Conservation (phyloP, 2,329 filamentous ascomycete genomes). For the Pseudogymnoascus sp. region DNA sequence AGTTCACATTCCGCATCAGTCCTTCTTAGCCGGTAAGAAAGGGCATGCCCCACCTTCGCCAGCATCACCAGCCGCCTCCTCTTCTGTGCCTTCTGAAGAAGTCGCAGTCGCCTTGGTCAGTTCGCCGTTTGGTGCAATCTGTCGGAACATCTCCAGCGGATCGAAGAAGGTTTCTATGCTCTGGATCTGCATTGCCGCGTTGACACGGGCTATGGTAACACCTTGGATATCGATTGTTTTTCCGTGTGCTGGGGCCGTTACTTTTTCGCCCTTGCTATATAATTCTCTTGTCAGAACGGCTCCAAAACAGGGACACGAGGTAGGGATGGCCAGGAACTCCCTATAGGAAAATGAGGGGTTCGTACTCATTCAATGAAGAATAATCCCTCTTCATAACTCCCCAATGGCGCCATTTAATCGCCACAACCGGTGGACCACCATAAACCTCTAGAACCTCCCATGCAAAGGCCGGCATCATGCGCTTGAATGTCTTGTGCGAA, state of each 20-base stretch:
- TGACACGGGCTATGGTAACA: slow-evolving; percentile 52
- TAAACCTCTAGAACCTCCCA: slow-evolving; percentile 66
- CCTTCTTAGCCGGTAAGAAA: background rate
- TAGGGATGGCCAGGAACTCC: background rate
- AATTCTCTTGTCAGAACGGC: slow-evolving; percentile 5
- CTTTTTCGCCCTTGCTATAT: slow-evolving; percentile 51
- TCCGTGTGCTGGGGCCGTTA: slow-evolving; percentile 53
- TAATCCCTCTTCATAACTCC: slow-evolving; percentile 60
- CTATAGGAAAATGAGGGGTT: background rate
- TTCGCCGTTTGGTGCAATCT: slow-evolving; percentile 46
- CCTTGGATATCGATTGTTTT: slow-evolving; percentile 55
- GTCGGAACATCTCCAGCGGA: slow-evolving; percentile 57
- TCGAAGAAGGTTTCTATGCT: slow-evolving; percentile 58
- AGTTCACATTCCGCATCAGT: background rate
- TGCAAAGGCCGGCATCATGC: slow-evolving; percentile 65
- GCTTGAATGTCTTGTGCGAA: slow-evolving; percentile 63
- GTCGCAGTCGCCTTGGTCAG: background rate
- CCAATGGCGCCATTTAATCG: slow-evolving; percentile 62
- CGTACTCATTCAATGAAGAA: slow-evolving; percentile 54
- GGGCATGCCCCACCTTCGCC: background rate
- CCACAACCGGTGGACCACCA: slow-evolving; percentile 52
- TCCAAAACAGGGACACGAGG: background rate
- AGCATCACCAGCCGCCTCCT: background rate
- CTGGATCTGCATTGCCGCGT: slow-evolving; percentile 50
- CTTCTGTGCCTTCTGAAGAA: background rate